Conservation (phyloP, 345 rosid genomes). For the Populus deltoides region DNA sequence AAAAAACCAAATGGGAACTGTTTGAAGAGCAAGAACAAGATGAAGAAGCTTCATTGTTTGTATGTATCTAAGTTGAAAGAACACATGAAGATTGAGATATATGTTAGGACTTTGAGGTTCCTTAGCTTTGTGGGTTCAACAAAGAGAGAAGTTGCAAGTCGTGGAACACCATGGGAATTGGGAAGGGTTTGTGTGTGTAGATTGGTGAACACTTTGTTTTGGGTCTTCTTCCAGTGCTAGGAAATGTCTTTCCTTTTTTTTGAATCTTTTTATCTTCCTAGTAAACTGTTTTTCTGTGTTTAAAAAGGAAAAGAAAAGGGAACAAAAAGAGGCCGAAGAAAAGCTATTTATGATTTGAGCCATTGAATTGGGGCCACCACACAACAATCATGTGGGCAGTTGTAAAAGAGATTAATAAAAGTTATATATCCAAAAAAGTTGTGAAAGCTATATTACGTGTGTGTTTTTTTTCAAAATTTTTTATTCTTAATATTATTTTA, state of each 20-base stretch:
- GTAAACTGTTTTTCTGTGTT: neutral
- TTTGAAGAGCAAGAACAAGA: conserved; percentile 32
- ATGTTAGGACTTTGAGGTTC: neutral
- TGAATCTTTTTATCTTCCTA: neutral
- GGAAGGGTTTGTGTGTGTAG: neutral
- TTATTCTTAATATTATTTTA: neutral
- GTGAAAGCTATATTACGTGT: neutral
- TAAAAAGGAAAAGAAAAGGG: conserved; percentile 7
- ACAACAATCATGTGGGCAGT: conserved; percentile 31
- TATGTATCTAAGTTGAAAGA: conserved; percentile 9
- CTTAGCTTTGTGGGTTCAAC: conserved; percentile 15
- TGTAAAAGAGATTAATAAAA: neutral
- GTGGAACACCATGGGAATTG: neutral
- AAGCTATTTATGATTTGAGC: neutral
- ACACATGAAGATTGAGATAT: conserved; percentile 29
- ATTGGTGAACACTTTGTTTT: neutral
- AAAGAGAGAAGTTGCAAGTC: neutral
- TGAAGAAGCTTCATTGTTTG: conserved; percentile 43
- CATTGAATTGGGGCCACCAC: conserved; percentile 17
- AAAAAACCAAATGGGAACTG: conserved; percentile 41
- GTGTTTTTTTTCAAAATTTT: neutral
- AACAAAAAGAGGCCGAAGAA: conserved; percentile 11
- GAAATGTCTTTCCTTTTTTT: neutral
- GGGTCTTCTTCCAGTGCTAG: neutral
- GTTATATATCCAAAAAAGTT: neutral